phyloP scores from a whole-genome alignment of 1,139 yeast species.

The Pichia sorboxylosa region DNA sequence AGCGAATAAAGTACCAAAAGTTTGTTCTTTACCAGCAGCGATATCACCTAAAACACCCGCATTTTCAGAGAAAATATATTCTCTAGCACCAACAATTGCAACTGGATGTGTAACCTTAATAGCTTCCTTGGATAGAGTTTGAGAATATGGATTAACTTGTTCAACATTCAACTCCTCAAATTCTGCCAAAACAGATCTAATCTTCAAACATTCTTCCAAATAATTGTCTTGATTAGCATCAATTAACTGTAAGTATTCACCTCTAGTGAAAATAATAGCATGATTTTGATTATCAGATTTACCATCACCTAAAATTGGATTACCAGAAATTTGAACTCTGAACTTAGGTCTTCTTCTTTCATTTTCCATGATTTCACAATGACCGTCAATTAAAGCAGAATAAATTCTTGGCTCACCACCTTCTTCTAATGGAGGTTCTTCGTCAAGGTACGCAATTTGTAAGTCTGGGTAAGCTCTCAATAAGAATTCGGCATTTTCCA shows the following conservation, averaged over 20 bases:
- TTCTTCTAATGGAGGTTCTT: slow-evolving; percentile 69
- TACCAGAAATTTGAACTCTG: slow-evolving; percentile 95
- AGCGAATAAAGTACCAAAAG: slow-evolving; percentile 96
- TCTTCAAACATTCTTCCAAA: slow-evolving; percentile 95
- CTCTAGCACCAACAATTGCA: slow-evolving; percentile 98
- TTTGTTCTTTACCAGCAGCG: slow-evolving; percentile 99
- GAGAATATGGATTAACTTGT: slow-evolving; percentile 73
- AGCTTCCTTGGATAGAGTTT: slow-evolving; percentile 33
- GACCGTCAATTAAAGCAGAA: slow-evolving; percentile 96
- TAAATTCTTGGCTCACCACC: slow-evolving; percentile 97
- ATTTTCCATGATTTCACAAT: slow-evolving; percentile 93
- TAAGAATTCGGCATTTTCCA: slow-evolving; percentile 96
- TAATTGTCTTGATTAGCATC: slow-evolving; percentile 99
- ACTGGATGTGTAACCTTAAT: slow-evolving; percentile 54
- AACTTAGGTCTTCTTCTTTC: slow-evolving; percentile 98
- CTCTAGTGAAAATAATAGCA: slow-evolving; percentile 92
- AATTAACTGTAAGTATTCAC: slow-evolving; percentile 94
- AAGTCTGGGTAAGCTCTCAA: slow-evolving; percentile 97
- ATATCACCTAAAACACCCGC: slow-evolving; percentile 98
- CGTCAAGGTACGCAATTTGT: slow-evolving; percentile 96
- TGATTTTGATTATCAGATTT: slow-evolving; percentile 98
- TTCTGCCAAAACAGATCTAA: slow-evolving; percentile 94
- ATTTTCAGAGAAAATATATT: slow-evolving; percentile 96
- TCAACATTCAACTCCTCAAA: slow-evolving; percentile 91
- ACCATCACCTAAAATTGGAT: slow-evolving; percentile 99